Base-by-base conservation (phyloP, 2,329 filamentous ascomycete genomes). In the Scopulariopsis brevicaulis region DNA sequence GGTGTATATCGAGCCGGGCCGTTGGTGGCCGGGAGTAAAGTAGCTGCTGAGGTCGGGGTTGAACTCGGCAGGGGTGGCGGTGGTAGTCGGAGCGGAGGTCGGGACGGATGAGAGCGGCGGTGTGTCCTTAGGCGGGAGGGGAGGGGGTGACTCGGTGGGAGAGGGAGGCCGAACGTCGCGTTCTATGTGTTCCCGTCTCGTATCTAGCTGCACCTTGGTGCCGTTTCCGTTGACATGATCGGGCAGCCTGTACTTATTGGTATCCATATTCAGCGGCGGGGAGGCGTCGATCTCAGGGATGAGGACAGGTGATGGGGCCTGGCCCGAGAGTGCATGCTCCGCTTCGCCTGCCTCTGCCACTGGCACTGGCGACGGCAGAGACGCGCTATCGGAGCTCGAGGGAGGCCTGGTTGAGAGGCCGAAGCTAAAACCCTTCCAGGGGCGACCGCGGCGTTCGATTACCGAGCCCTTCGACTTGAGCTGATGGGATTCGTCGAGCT, bases 1-100 rank as follows among this genome's bases (percentile, higher is more conserved):
- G 1, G 94, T 96, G 72, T 96, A 96, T 64, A 97, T 91, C 40
- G 93, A 97, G 50, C 89, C 89, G 3, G 91, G 80, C 14, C 91
- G 82, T 59, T 82, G 82, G 53, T 84, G 75, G 24, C 82, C 82
- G 4, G 83, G 82, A 43, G 85, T 84, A 69, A 90, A 89, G 69
- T 88, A 88, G 43, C 58, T 43, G 56, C 54, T 5, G 62, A 64
- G 7, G 67, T 59, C 2, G 68, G 73, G 55, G 32, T 32, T 53
- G 40, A 57, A 57, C 25, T 53, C 48, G 77, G 75, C 22, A 77
- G 57, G 5, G 53, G 53, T 22, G 11, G 51, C 12, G n/a, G 75
- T 37, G 25, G 58, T 15, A 4, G 43, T 20, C 32, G 40, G 37
- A 10, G 51, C 15, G n/a, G 75, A 32, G 34, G 58, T 15, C 43